These are phyloP conservation scores for Aspergillus spinulosporus DNA, from an alignment of 2,329 filamentous ascomycete genomes.

Conservation along the genomic window DNA sequence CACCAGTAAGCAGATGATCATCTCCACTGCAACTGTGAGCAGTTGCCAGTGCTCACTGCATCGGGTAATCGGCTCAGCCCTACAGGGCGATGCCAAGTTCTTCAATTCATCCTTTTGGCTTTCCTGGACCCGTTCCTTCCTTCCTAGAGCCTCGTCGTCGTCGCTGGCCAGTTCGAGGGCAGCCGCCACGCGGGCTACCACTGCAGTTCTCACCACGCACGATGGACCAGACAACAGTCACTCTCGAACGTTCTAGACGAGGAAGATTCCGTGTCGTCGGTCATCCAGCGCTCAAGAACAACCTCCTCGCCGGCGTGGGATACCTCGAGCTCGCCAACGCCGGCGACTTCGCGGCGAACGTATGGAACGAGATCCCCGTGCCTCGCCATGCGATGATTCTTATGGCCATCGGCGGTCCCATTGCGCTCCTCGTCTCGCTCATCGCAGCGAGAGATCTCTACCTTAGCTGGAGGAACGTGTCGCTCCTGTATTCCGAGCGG, in stretches of 20 bases:
- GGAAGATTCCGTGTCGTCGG: not conserved
- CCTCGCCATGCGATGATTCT: slow-evolving; percentile 49
- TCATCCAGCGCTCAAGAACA: slow-evolving; percentile 26
- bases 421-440: slow-evolving; percentile 48
- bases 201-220: not conserved
- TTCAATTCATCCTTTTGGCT: not conserved
- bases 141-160: not conserved
- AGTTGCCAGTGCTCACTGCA: not conserved
- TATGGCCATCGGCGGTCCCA: slow-evolving; percentile 55
- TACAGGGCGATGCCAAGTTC: slow-evolving; percentile 19
- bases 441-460: slow-evolving; percentile 50
- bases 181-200: not conserved
- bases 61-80: slow-evolving; percentile 19
- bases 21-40: not conserved
- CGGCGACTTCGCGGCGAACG: slow-evolving; percentile 59
- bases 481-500: slow-evolving; percentile 48
- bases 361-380: slow-evolving; percentile 56
- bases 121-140: not conserved
- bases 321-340: slow-evolving; percentile 59
- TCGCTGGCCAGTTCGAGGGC: not conserved
- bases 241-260: slow-evolving; percentile 4
- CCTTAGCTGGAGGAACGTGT: slow-evolving; percentile 50
- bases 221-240: not conserved
- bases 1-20: no score
- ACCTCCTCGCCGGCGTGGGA: slow-evolving; percentile 46